Percentiles rank a stretch among this genome's conserved stretches.
These are phyloP conservation scores for Brassica rapa DNA, from an alignment of 345 rosid species.

Conservation along the genomic window DNA sequence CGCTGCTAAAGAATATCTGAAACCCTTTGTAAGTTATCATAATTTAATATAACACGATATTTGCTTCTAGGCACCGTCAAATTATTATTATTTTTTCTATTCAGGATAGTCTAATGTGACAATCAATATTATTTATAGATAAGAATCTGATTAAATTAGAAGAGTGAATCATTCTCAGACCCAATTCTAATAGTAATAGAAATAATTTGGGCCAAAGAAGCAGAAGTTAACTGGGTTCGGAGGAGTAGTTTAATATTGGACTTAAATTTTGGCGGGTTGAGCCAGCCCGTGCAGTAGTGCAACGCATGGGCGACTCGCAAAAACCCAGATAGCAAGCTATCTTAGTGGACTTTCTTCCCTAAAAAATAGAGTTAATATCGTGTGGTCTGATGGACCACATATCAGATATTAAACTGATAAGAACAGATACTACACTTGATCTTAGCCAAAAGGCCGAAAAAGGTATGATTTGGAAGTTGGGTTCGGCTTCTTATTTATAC, in stretches of 20 bases:
- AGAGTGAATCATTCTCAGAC: no score
- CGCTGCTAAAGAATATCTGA: neutral
- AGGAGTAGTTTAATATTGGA: neutral
- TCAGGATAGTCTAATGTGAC: no score
- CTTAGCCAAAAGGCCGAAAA: constrained; percentile 78
- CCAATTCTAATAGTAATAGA: no score
- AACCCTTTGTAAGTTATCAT: no score
- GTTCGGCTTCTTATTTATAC: neutral
- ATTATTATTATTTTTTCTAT: no score
- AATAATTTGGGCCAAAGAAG: no score
- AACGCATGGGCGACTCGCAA: neutral
- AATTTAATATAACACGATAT: no score
- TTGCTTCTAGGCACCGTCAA: no score
- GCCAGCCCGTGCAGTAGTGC: neutral
- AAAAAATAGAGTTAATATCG: neutral
- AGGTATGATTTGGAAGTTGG: constrained; percentile 37
- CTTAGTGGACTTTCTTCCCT: neutral
- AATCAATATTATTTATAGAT: no score
- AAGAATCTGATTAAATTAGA: no score
- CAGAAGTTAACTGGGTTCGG: no score
- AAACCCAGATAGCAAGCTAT: neutral
- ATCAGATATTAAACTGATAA: constrained; percentile 59
- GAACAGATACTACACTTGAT: constrained; percentile 69
- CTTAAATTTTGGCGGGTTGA: neutral
- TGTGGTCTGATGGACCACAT: neutral